phyloP scores from a whole-genome alignment of 129 eudicot genomes.

The Tanacetum coccineum region DNA sequence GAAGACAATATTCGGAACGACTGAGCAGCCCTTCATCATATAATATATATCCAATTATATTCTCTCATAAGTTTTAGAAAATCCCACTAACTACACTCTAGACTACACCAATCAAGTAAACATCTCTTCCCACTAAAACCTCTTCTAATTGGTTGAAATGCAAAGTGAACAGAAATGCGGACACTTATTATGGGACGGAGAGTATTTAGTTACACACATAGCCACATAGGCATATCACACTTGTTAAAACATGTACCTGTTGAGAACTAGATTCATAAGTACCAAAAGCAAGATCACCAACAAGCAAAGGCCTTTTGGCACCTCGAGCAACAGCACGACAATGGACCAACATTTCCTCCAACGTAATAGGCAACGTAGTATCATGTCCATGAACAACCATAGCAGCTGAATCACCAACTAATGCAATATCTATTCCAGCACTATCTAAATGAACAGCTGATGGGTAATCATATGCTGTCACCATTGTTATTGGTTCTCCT shows the following conservation, averaged over 20 bases:
- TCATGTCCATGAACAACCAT: constrained; percentile 99
- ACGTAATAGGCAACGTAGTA: constrained; percentile 84
- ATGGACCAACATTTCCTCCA: constrained; percentile 88
- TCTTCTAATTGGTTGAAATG: too few species aligned
- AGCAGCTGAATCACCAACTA: constrained; percentile 93
- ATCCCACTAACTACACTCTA: too few species aligned
- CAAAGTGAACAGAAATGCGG: too few species aligned
- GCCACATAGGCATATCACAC: too few species aligned
- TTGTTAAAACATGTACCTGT: constrained; percentile 44
- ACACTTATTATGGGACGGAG: too few species aligned
- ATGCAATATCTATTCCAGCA: constrained; percentile 85
- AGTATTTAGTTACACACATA: too few species aligned
- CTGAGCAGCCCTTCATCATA: too few species aligned
- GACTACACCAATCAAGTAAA: too few species aligned
- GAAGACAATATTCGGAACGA: too few species aligned
- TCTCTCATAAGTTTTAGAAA: too few species aligned
- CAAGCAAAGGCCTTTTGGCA: constrained; percentile 77
- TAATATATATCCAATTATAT: too few species aligned
- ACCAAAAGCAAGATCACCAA: constrained; percentile 95
- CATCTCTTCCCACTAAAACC: too few species aligned
- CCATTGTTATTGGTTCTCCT: constrained; percentile 81
- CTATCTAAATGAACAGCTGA: constrained; percentile 86
- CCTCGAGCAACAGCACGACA: constrained; percentile 92
- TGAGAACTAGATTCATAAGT: constrained; percentile 72
- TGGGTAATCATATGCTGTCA: constrained; percentile 94